phyloP scores from a whole-genome alignment of 2,329 filamentous ascomycete species.

The Penicillium griseofulvum region DNA sequence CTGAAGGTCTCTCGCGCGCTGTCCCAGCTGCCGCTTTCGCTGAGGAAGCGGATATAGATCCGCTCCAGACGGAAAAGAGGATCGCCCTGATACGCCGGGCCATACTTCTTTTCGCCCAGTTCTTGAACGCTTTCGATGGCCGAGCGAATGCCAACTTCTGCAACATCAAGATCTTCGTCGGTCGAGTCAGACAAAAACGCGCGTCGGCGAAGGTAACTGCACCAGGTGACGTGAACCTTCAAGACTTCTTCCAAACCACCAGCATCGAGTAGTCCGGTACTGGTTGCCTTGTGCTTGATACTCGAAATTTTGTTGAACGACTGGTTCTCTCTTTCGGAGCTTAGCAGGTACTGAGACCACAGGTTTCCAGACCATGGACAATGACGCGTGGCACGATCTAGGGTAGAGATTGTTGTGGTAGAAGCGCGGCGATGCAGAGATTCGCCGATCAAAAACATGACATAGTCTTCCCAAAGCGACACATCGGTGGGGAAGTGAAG shows the following conservation, averaged over 20 bases:
- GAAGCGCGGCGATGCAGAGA: constrained; percentile 48
- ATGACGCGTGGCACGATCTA: constrained; percentile 80
- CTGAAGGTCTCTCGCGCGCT: constrained; percentile 77
- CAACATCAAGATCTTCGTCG: constrained; percentile 82
- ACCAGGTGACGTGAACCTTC: constrained; percentile 92
- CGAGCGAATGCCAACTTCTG: constrained; percentile 81
- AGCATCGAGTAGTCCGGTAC: constrained; percentile 77
- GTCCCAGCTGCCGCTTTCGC: constrained; percentile 73
- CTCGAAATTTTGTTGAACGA: constrained; percentile 78
- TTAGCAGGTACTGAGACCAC: constrained; percentile 86
- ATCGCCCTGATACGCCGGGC: constrained; percentile 76
- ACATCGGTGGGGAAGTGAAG: constrained; percentile 70
- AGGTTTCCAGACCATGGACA: constrained; percentile 89
- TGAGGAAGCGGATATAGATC: constrained; percentile 88
- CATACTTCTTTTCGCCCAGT: constrained; percentile 74
- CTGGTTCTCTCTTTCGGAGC: constrained; percentile 73
- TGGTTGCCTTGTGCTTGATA: constrained; percentile 90
- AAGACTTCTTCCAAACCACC: constrained; percentile 84
- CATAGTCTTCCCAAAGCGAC: constrained; percentile 77
- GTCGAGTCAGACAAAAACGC: constrained; percentile 71
- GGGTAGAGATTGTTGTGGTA: constrained; percentile 62
- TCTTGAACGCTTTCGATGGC: constrained; percentile 81
- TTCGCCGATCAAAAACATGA: constrained; percentile 65
- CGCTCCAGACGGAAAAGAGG: constrained; percentile 84
- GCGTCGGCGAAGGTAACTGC: constrained; percentile 82